Evolutionary conservation across 1,139 yeast species (phyloP).

Genomic region (Blastobotrys buckinghamii): DNA sequence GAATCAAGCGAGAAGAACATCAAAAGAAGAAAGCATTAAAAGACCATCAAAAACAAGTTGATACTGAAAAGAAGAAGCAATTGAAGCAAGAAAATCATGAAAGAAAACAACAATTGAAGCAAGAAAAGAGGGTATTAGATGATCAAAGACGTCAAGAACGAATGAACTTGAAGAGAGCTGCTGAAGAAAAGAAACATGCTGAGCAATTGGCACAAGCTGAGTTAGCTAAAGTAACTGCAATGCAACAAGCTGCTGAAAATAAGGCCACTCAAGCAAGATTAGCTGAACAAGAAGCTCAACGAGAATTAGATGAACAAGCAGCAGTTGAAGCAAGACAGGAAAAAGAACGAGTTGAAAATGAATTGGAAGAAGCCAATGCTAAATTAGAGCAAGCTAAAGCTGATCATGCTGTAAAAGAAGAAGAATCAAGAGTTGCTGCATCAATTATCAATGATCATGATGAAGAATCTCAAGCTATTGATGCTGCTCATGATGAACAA

Average conservation of each 20-base stretch:
- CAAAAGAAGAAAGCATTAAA: conserved; percentile 17
- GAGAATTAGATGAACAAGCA: conserved; percentile 21
- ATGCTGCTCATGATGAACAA: conserved; percentile 5
- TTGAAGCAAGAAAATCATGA: conserved; percentile 16
- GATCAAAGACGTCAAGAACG: conserved; percentile 23
- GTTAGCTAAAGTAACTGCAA: conserved; percentile 23
- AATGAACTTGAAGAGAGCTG: conserved; percentile 20
- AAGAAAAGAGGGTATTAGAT: conserved; percentile 15
- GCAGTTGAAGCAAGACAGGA: conserved; percentile 21
- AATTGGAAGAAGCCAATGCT: conserved; percentile 21
- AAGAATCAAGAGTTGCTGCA: conserved; percentile 5
- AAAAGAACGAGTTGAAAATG: conserved; percentile 19
- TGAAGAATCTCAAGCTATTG: conserved; percentile 3
- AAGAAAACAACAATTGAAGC: conserved; percentile 22
- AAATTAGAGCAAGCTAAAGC: conserved; percentile 15
- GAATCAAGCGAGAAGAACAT: conserved; percentile 20
- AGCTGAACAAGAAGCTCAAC: conserved; percentile 27
- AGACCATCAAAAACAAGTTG: conserved; percentile 16
- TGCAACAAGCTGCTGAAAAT: conserved; percentile 22
- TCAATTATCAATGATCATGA: conserved; percentile 11
- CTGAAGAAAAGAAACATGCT: conserved; percentile 26
- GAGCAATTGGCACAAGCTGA: conserved; percentile 27
- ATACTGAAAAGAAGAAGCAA: conserved; percentile 14
- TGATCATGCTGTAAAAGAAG: conserved; percentile 6
- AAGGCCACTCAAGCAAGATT: conserved; percentile 28